A percentile compares a stretch with the other conserved stretches of the same genome.
Evolutionary conservation across 169 alveolate genomes (phyloP).

Genomic region (Plasmodium sp.): DNA sequence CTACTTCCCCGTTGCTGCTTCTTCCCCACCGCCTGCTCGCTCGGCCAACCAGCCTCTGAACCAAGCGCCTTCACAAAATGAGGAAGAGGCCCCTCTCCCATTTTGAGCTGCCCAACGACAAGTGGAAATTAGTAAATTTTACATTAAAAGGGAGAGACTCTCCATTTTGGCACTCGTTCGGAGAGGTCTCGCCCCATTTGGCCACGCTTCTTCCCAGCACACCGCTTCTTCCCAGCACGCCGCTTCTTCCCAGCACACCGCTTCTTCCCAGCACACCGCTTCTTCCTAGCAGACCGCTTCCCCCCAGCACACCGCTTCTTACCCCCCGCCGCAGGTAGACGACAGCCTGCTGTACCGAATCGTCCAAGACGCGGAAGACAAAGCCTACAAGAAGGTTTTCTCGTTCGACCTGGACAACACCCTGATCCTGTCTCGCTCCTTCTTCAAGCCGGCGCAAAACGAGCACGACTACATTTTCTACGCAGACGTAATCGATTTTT

Average conservation of each 20-base stretch:
- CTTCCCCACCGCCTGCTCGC: background rate
- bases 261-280: background rate
- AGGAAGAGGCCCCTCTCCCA: constrained; percentile 13
- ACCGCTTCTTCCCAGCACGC: background rate
- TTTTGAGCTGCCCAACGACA: constrained; percentile 33
- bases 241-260: background rate
- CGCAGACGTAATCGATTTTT: constrained; percentile 48
- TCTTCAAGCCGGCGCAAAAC: constrained; percentile 68
- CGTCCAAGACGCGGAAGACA: constrained; percentile 44
- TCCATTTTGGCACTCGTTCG: background rate
- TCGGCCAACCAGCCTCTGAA: background rate
- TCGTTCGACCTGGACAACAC: constrained; percentile 68
- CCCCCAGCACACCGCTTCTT: background rate
- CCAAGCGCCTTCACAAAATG: constrained; percentile 3
- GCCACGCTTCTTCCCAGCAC: background rate
- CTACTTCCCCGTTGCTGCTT: background rate
- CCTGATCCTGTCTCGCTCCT: constrained; percentile 35
- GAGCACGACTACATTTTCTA: constrained; percentile 60
- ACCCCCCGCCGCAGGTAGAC: constrained; percentile 19
- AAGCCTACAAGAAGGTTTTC: constrained; percentile 24
- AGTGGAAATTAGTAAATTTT: constrained; percentile 54
- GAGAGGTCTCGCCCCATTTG: background rate
- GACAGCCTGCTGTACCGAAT: constrained; percentile 64
- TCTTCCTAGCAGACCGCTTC: background rate
- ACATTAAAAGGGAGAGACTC: background rate